phyloP scores from a whole-genome alignment of 2,329 filamentous ascomycete genomes.

The Fusarium kyushuense region DNA sequence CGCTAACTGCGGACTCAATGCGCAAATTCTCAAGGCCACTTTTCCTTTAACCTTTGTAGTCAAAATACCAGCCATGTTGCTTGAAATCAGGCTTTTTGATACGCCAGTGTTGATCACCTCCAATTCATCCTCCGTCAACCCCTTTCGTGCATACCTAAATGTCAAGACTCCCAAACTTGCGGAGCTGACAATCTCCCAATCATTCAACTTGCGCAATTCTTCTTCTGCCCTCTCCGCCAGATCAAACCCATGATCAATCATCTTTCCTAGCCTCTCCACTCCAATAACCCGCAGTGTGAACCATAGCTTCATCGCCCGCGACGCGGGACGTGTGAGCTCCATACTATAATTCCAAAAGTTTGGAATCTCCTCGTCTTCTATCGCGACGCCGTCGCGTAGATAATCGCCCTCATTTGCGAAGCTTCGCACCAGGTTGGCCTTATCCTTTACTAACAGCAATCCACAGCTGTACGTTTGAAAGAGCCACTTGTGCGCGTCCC shows the following conservation, averaged over 20 bases:
- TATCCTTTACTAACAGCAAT: slow-evolving; percentile 39
- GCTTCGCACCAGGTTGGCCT: slow-evolving; percentile 34
- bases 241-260: slow-evolving; percentile 44
- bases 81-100: slow-evolving; percentile 18
- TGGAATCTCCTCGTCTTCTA: slow-evolving; percentile 42
- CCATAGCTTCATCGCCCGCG: slow-evolving; percentile 46
- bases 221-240: slow-evolving; percentile 40
- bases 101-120: background rate
- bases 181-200: slow-evolving; percentile 44
- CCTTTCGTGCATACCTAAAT: slow-evolving; percentile 35
- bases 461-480: slow-evolving; percentile 47
- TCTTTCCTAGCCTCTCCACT: slow-evolving; percentile 37
- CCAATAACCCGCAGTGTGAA: slow-evolving; percentile 43
- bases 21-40: slow-evolving; percentile 8
- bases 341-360: slow-evolving; percentile 48
- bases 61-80: slow-evolving; percentile 11
- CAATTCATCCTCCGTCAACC: background rate
- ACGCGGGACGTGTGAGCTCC: slow-evolving; percentile 42
- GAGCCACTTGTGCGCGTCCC: slow-evolving; percentile 49
- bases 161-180: slow-evolving; percentile 42
- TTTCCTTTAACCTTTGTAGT: slow-evolving; percentile 17
- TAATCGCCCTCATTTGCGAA: slow-evolving; percentile 45
- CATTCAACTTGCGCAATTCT: slow-evolving; percentile 21
- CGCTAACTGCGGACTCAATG: slow-evolving; percentile 8
- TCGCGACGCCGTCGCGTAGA: slow-evolving; percentile 40